Base-by-base conservation (phyloP, 1,284 basidiomycete genomes). In the Peniophora sp. region DNA sequence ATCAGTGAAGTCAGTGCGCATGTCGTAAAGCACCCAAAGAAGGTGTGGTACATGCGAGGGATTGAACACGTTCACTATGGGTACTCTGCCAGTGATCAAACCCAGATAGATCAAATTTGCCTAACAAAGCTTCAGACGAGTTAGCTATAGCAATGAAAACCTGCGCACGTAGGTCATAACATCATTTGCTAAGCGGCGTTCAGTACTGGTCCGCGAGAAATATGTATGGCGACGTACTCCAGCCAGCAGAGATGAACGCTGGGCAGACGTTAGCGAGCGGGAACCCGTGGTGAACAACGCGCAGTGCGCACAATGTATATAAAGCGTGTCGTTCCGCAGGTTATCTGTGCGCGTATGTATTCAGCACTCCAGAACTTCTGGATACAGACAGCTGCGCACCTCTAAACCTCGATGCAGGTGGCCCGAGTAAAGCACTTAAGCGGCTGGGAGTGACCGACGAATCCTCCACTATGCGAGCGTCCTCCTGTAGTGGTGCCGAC, bases 41-140 rank as follows among this genome's bases (percentile, higher is more conserved):
- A n/a, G n/a, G n/a, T n/a, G n/a, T n/a, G n/a, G n/a, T n/a, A n/a
- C 74, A 58, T 89, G 84, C 5, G 80, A 79, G 2, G 85, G 84
- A 0, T 71, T 77, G 59, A 86, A 87, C 59, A 75, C 74, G 8
- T 78, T 74, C 9, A 89, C 58, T 53, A 89, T 72, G 6, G 84
- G 79, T 32, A 84, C 73, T 39, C 83, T 81, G 49, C 78, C 74
- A 2, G 83, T 83, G 50, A 87, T 70, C 39, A 76, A 52, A 20
- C 72, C 83, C 22, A 89, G 72, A 60, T 87, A 86, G 43, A 87
- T 71, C 50, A 87, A 69, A 59, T 87, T 86, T 47, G 76, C 76
- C 75, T 85, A 53, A n/a, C n/a, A n/a, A n/a, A n/a, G n/a, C n/a
- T n/a, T n/a, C n/a, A n/a, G n/a, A n/a, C n/a, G n/a, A n/a, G n/a